Conservation (phyloP, 352 stramenopile genomes). For the Elongisporangium senticosum region DNA sequence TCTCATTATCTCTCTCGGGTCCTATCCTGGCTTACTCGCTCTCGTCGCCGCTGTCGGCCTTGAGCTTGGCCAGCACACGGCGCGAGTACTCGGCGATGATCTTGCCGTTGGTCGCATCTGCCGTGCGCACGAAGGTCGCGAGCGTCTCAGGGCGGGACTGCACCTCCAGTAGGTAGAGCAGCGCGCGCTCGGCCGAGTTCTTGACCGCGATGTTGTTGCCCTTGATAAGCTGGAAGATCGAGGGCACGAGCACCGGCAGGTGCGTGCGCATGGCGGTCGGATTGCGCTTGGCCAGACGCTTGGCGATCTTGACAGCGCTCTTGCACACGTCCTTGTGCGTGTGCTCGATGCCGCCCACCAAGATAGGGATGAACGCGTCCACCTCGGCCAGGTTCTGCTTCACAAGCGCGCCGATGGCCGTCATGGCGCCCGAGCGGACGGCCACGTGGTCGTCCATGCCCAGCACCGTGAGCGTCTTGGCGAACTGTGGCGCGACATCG, state of each 20-base stretch:
- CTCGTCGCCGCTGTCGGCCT: conserved; percentile 79
- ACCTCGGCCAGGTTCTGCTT: conserved; percentile 36
- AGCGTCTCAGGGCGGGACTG: conserved; percentile 78
- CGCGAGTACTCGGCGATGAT: conserved; percentile 85
- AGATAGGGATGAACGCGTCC: conserved; percentile 44
- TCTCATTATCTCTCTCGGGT: conserved; percentile 1
- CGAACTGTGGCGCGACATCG: conserved; percentile 19
- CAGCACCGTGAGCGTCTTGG: conserved; percentile 30
- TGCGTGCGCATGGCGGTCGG: conserved; percentile 47
- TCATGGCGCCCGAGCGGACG: conserved; percentile 50
- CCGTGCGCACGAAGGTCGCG: conserved; percentile 49
- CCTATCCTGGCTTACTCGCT: conserved; percentile 40
- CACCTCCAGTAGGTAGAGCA: conserved; percentile 86
- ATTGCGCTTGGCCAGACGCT: conserved; percentile 68
- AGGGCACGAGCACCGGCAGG: conserved; percentile 56
- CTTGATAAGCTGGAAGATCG: conserved; percentile 84
- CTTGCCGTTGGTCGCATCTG: conserved; percentile 61
- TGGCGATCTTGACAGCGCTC: conserved; percentile 62
- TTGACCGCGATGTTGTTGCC: conserved; percentile 88
- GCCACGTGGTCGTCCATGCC: conserved; percentile 59
- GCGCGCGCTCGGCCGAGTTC: conserved; percentile 73
- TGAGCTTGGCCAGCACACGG: conserved; percentile 84
- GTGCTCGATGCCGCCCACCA: conserved; percentile 56
- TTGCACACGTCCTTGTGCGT: conserved; percentile 81
- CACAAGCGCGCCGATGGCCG: conserved; percentile 47